Percentiles rank a stretch among this genome's conserved stretches.
These are phyloP conservation scores for Phanerochaete carnosa DNA, from an alignment of 768 basidiomycete genomes.

Conservation along the genomic window DNA sequence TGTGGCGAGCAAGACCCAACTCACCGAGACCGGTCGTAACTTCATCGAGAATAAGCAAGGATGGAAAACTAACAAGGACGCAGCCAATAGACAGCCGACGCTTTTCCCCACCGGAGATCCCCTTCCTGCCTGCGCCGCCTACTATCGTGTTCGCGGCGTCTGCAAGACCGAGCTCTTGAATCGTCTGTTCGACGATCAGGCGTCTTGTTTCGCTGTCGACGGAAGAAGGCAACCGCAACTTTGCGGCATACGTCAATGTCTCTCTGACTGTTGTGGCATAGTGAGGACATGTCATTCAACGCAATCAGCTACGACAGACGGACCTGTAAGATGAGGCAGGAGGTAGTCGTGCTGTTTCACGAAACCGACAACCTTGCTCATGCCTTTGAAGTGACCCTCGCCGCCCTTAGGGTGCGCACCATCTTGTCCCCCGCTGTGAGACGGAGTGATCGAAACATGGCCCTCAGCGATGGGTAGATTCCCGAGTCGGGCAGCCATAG, in stretches of 20 bases:
- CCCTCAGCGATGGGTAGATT: constrained; percentile 8
- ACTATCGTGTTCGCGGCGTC: constrained; percentile 42
- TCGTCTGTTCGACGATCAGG: constrained; percentile 10
- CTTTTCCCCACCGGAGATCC: constrained; percentile 46
- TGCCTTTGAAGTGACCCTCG: constrained; percentile 9
- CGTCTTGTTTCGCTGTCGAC: neutral
- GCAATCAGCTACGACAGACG: neutral
- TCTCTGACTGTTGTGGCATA: constrained; percentile 1
- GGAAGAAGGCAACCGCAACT: constrained; percentile 6
- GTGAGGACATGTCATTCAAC: neutral
- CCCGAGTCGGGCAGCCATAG: constrained; percentile 2
- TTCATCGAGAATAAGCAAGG: constrained; percentile 44
- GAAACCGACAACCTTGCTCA: constrained; percentile 30
- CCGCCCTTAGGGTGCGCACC: neutral
- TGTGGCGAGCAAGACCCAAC: neutral
- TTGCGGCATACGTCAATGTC: constrained; percentile 6
- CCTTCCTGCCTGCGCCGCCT: constrained; percentile 39
- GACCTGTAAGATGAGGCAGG: constrained; percentile 30
- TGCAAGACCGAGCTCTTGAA: constrained; percentile 35
- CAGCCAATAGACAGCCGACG: constrained; percentile 39
- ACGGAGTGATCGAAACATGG: neutral
- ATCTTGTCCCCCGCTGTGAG: neutral
- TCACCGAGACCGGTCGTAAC: constrained; percentile 16
- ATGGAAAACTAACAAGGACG: constrained; percentile 41
- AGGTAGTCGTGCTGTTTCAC: constrained; percentile 39